A percentile compares a stretch with the other conserved stretches of the same genome.
Evolutionary conservation across 2,329 filamentous ascomycete species (phyloP).

Genomic region (Rhynchosporium secalis): DNA sequence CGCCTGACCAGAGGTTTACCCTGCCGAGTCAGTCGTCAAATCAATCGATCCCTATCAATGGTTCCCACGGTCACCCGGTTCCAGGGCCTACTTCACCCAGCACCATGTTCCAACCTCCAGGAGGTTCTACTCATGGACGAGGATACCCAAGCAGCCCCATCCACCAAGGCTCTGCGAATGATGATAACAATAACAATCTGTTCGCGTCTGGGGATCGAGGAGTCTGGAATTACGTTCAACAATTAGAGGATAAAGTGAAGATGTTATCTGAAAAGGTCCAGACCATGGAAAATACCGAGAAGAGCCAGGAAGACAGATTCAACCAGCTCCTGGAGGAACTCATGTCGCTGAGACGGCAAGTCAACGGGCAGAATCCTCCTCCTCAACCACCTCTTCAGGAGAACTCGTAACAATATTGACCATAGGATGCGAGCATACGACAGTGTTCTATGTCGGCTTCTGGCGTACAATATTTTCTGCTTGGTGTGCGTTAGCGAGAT

Average conservation of each 20-base stretch:
- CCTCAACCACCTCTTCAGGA: slow-evolving; percentile 23
- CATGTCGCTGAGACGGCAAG: slow-evolving; percentile 33
- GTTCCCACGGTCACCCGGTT: slow-evolving; percentile 24
- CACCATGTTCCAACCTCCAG: slow-evolving; percentile 46
- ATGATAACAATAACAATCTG: slow-evolving; percentile 65
- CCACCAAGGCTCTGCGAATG: slow-evolving; percentile 56
- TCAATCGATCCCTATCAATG: slow-evolving; percentile 31
- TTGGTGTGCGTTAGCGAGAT: slow-evolving; percentile 34
- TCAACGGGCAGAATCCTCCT: slow-evolving; percentile 29
- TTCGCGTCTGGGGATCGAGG: slow-evolving; percentile 62
- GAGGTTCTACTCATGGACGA: slow-evolving; percentile 45
- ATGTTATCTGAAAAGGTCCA: slow-evolving; percentile 48
- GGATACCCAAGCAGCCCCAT: slow-evolving; percentile 37
- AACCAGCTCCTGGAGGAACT: slow-evolving; percentile 37
- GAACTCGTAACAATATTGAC: slow-evolving; percentile 31
- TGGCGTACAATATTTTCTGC: slow-evolving; percentile 32
- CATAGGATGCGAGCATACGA: slow-evolving; percentile 34
- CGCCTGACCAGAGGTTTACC: slow-evolving; percentile 40
- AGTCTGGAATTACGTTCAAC: slow-evolving; percentile 72
- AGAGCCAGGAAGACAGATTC: slow-evolving; percentile 36
- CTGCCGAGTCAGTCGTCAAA: slow-evolving; percentile 34
- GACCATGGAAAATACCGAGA: slow-evolving; percentile 42
- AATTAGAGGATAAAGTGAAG: slow-evolving; percentile 62
- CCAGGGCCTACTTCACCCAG: slow-evolving; percentile 34
- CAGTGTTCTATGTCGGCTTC: slow-evolving; percentile 30